Base-by-base conservation (phyloP, 2,329 filamentous ascomycete species). In the Magnaporthiopsis rhizophila region DNA sequence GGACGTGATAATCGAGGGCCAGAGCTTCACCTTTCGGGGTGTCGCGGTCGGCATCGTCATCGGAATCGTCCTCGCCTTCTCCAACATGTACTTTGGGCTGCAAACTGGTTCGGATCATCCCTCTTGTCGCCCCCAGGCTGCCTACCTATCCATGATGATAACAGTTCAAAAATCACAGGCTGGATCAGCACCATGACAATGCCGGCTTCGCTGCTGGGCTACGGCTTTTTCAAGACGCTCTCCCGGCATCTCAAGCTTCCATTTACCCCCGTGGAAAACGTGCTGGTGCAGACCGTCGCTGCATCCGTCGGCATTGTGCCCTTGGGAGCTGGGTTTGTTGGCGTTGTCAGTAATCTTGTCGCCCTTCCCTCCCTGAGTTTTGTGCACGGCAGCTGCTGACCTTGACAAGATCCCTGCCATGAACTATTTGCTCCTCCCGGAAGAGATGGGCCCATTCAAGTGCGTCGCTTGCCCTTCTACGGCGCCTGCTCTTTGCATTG, bases 71-170 rank as follows among this genome's bases (percentile, higher is more conserved):
- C 97, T 98, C 72, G 95, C 91, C 73, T 97, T 97, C 74, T 96
- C 91, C 63, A 99, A 99, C 74, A 97, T 96, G 81, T 99, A 98
- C 76, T 99, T 99, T 74, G 95, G 95, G n/a, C 81, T 99, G 38
- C 95, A 98, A 78, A 96, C 91, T 24, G 45, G 45, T 53, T 8
- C 45, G 45, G 15, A 18, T 45, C 6, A 18, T 45, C 6, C 38
- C 38, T 24, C 18, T 13, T 24, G n/a, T 24, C 18, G 21, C 21
- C 45, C 45, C 15, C 13, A 13, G 34, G 8, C 58, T 18, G 21
- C 11, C 28, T 26, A 26, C 26, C 26, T 26, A 26, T 26, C 30
- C 58, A 34, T 11, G 30, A n/a, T 13, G 30, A 32, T 28, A n/a
- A n/a, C 68, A 69, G 64, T 75, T 73, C 3, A 45, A 45, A 45